Conservation (phyloP, 2,329 filamentous ascomycete genomes). For the Colletotrichum paranaense region DNA sequence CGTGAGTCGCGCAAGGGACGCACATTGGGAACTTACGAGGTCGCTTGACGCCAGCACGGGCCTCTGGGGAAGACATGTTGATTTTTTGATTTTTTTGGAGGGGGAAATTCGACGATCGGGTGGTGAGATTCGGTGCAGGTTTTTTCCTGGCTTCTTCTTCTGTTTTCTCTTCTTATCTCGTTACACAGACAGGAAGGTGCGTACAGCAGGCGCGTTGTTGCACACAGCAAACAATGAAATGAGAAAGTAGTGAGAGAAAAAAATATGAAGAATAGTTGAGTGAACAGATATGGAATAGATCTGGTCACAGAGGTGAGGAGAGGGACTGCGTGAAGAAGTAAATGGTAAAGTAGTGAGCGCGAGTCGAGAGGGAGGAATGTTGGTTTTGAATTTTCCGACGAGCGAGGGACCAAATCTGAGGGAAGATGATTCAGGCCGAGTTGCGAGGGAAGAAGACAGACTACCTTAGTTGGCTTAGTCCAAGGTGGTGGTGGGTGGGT, state of each 20-base stretch:
- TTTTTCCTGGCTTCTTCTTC: conserved; percentile 12
- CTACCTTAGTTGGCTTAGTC: too few relatives aligned
- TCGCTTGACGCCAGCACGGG: conserved; percentile 54
- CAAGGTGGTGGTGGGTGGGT: too few relatives aligned
- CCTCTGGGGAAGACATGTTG: conserved; percentile 53
- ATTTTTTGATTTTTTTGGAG: conserved; percentile 4
- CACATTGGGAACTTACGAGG: conserved; percentile 51
- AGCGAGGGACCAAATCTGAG: background rate
- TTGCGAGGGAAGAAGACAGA: background rate
- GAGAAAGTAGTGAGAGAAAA: too few relatives aligned
- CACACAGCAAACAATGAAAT: background rate
- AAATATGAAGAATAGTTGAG: background rate
- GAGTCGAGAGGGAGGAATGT: background rate
- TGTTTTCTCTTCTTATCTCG: conserved; percentile 39
- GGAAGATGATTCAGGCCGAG: background rate
- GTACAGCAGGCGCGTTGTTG: background rate
- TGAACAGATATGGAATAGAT: background rate
- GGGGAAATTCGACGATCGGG: background rate
- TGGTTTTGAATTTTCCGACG: background rate
- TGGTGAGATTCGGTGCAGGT: conserved; percentile 60
- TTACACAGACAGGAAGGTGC: background rate
- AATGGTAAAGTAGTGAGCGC: background rate
- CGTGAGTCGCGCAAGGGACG: conserved; percentile 3
- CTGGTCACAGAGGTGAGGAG: too few relatives aligned
- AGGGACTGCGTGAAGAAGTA: background rate